Evolutionary conservation across 1,284 basidiomycete species (phyloP).

Genomic region (Ustilago crameri): DNA sequence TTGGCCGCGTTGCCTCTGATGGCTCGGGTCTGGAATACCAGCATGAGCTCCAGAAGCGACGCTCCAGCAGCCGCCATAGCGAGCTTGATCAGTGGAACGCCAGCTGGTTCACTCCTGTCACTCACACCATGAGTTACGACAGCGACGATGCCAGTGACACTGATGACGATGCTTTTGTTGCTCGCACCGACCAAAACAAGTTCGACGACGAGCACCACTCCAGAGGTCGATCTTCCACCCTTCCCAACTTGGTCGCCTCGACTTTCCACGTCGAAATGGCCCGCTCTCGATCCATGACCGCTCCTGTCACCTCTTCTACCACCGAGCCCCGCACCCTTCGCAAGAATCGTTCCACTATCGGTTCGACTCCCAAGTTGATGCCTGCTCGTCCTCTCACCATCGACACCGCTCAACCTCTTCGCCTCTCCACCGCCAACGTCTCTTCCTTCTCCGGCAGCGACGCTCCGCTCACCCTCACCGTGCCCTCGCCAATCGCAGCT

Average conservation of each 20-base stretch:
- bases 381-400: constrained; percentile 52
- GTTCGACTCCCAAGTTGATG: constrained; percentile 19
- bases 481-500: constrained; percentile 15
- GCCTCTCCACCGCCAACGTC: constrained; percentile 31
- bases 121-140: constrained; percentile 25
- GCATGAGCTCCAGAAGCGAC: constrained; percentile 35
- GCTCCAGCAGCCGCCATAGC: constrained; percentile 33
- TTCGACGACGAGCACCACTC: constrained; percentile 11
- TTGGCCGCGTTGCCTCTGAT: constrained; percentile 45
- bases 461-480: constrained; percentile 3
- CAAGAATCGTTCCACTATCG: constrained; percentile 22
- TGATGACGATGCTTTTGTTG: constrained; percentile 22
- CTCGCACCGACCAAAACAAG: neutral
- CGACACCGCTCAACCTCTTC: constrained; percentile 50
- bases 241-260: constrained; percentile 10
- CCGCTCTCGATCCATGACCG: constrained; percentile 33
- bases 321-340: constrained; percentile 15
- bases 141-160: constrained; percentile 37
- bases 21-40: constrained; percentile 39
- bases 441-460: constrained; percentile 7
- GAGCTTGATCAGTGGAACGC: constrained; percentile 36
- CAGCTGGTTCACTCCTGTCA: constrained; percentile 39
- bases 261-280: constrained; percentile 15
- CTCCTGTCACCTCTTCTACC: constrained; percentile 11
- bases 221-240: constrained; percentile 25